Evolutionary conservation across 257 asterid species (phyloP).

Genomic region (Solanum piurae): DNA sequence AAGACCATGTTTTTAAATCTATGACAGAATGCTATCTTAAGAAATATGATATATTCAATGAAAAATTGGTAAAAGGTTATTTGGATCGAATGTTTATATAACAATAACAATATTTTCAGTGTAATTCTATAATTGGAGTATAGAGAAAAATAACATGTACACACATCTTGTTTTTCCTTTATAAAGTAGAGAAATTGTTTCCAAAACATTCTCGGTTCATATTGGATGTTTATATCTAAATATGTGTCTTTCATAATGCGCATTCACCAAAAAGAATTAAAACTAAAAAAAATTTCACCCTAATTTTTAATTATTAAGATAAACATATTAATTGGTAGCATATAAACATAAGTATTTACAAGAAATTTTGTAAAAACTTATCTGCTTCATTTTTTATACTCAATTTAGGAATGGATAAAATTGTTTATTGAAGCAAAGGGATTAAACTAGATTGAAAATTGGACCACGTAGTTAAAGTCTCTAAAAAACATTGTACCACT

Average conservation of each 20-base stretch:
- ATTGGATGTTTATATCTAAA: neutral
- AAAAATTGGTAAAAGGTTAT: neutral
- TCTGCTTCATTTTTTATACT: neutral
- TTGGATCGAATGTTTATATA: neutral
- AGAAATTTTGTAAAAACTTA: neutral
- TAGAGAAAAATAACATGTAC: neutral
- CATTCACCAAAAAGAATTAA: neutral
- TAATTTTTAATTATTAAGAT: too few species aligned
- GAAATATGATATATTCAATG: neutral
- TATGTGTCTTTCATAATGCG: neutral
- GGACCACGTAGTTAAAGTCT: neutral
- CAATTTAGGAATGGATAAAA: too few species aligned
- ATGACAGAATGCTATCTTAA: neutral
- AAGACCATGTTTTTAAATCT: neutral
- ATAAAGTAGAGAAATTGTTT: neutral
- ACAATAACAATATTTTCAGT: too few species aligned
- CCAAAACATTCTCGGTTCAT: neutral
- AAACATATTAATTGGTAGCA: neutral
- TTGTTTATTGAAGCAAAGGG: neutral
- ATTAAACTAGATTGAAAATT: neutral
- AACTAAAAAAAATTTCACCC: neutral
- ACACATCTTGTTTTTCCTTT: neutral
- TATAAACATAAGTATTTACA: neutral
- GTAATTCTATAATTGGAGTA: neutral
- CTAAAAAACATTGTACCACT: neutral